Conservation (phyloP, 2,329 filamentous ascomycete genomes). For the Fonsecaea pugnacius region DNA sequence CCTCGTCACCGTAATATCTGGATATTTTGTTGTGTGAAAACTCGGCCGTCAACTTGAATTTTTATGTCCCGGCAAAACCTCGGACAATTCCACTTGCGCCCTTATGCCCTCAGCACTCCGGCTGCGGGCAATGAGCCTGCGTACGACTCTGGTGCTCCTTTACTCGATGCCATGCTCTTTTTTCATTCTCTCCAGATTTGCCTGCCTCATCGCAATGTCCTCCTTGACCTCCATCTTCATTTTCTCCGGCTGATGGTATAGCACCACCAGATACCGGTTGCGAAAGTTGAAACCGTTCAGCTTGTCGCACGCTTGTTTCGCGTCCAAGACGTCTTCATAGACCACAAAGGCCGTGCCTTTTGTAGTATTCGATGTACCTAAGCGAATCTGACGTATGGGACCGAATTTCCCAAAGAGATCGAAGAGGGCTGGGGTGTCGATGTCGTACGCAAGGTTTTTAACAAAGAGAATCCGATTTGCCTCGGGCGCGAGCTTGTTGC, state of each 20-base stretch:
- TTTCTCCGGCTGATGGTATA: slow-evolving; percentile 79
- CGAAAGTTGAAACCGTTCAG: slow-evolving; percentile 99
- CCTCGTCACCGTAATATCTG: neutral
- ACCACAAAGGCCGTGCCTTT: slow-evolving; percentile 99
- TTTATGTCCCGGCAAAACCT: neutral
- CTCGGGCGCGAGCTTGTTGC: slow-evolving; percentile 90
- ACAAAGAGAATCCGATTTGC: slow-evolving; percentile 99
- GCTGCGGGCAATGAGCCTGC: neutral
- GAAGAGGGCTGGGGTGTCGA: slow-evolving; percentile 96
- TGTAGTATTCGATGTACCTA: slow-evolving; percentile 95
- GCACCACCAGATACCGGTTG: slow-evolving; percentile 93
- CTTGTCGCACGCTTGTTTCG: slow-evolving; percentile 98
- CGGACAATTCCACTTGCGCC: neutral
- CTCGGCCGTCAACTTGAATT: neutral
- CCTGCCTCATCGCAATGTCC: slow-evolving; percentile 89
- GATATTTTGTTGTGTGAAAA: neutral
- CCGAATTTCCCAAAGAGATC: slow-evolving; percentile 98
- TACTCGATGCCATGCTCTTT: slow-evolving; percentile 98
- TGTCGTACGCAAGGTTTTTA: slow-evolving; percentile 99
- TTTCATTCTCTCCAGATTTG: slow-evolving; percentile 98
- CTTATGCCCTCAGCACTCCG: neutral
- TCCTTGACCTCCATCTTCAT: slow-evolving; percentile 81
- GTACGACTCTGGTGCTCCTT: slow-evolving; percentile 42
- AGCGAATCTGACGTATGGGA: slow-evolving; percentile 94
- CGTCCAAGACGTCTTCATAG: slow-evolving; percentile 99